phyloP scores from a whole-genome alignment of 1,139 yeast genomes.

The Suhomyces anneliseae region DNA sequence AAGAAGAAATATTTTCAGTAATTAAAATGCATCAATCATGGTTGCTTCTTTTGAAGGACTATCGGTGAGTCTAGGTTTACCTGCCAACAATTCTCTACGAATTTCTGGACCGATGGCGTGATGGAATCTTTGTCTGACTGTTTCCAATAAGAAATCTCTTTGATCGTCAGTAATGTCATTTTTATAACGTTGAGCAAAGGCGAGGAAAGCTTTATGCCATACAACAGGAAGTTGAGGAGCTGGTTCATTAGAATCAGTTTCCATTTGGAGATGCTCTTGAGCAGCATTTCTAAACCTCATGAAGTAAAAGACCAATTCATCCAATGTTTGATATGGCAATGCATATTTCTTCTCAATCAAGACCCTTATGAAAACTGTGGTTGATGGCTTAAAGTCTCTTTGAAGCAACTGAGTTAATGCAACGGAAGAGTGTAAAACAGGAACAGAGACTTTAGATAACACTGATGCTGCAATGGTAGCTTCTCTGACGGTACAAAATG shows the following conservation, averaged over 20 bases:
- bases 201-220: conserved; percentile 94
- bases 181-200: conserved; percentile 93
- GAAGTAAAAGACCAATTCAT: conserved; percentile 92
- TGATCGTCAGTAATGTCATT: conserved; percentile 98
- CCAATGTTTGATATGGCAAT: conserved; percentile 92
- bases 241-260: conserved; percentile 31
- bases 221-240: conserved; percentile 80
- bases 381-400: conserved; percentile 83
- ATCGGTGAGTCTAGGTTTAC: conserved; percentile 48
- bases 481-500: conserved; percentile 84
- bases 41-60: conserved; percentile 29
- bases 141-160: conserved; percentile 88
- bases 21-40: conserved; percentile 43
- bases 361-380: conserved; percentile 85
- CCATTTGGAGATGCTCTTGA: conserved; percentile 32
- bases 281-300: conserved; percentile 77
- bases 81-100: conserved; percentile 88
- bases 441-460: conserved; percentile 83
- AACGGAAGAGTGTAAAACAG: conserved; percentile 94
- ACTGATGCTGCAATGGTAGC: conserved; percentile 96
- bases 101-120: conserved; percentile 90
- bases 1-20: background rate
- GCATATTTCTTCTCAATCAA: conserved; percentile 94
- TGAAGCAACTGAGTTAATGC: conserved; percentile 85
- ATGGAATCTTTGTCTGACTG: conserved; percentile 87